Conservation (phyloP, 2,329 filamentous ascomycete genomes). For the Hypoxylon sp. region DNA sequence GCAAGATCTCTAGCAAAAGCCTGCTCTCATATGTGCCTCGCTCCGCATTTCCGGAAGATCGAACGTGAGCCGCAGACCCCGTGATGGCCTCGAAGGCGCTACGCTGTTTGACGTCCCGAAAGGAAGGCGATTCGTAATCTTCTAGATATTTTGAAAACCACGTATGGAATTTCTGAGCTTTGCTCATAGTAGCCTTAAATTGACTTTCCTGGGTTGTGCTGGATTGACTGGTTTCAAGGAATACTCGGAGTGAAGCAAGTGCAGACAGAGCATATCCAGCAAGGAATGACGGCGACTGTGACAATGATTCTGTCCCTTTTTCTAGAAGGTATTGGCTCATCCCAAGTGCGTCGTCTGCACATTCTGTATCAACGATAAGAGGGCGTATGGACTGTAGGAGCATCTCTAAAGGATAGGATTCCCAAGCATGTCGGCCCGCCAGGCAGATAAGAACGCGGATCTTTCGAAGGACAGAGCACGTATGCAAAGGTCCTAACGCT, state of each 20-base stretch:
- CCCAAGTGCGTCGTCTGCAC: constrained; percentile 90
- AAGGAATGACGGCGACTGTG: constrained; percentile 78
- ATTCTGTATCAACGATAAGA: constrained; percentile 86
- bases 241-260: constrained; percentile 81
- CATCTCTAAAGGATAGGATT: constrained; percentile 91
- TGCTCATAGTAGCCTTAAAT: constrained; percentile 81
- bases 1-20: constrained; percentile 83
- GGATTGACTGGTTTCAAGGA: constrained; percentile 80
- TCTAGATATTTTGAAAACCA: constrained; percentile 83
- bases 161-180: constrained; percentile 79
- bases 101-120: constrained; percentile 64
- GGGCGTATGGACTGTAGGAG: constrained; percentile 83
- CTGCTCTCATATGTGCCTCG: constrained; percentile 82
- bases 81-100: constrained; percentile 77
- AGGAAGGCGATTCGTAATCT: constrained; percentile 69
- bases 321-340: constrained; percentile 87
- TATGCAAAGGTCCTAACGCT: constrained; percentile 87
- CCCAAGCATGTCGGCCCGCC: constrained; percentile 78
- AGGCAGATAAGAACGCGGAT: constrained; percentile 85
- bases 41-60: constrained; percentile 77
- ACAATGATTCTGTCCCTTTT: constrained; percentile 75
- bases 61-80: constrained; percentile 76
- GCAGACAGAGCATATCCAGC: constrained; percentile 85
- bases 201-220: constrained; percentile 89
- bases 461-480: constrained; percentile 88